phyloP scores from a whole-genome alignment of 495 filamentous ascomycete species.

The Neurospora pannonica region DNA sequence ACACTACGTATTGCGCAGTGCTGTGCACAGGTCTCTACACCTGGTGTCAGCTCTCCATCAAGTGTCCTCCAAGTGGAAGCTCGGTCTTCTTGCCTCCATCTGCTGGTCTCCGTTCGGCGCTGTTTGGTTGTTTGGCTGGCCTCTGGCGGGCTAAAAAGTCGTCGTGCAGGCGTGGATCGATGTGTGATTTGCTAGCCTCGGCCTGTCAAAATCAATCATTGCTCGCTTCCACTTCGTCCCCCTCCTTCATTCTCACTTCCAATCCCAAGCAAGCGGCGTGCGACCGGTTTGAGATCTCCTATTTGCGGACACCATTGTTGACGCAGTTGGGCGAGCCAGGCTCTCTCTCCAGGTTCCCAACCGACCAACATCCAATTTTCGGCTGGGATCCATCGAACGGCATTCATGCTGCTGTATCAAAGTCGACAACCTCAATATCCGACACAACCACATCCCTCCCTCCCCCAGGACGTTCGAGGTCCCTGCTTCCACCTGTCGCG shows the following conservation, averaged over 20 bases:
- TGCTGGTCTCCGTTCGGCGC: background rate
- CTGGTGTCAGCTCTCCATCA: background rate
- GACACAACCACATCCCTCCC: background rate
- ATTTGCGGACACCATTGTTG: background rate
- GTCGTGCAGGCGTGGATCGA: background rate
- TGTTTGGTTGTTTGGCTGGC: background rate
- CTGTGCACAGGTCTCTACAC: background rate
- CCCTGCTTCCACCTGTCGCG: background rate
- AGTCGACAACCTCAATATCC: background rate
- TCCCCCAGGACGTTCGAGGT: background rate
- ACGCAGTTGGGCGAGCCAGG: background rate
- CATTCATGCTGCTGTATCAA: background rate
- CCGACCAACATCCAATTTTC: background rate
- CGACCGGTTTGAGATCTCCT: background rate
- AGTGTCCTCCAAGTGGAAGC: background rate
- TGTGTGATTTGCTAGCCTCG: slow-evolving; percentile 24
- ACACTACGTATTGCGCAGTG: background rate
- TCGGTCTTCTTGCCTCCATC: background rate
- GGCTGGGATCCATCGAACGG: background rate
- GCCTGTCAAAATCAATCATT: slow-evolving; percentile 18
- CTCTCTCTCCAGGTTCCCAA: background rate
- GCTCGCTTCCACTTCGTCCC: slow-evolving; percentile 9
- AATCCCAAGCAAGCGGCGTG: slow-evolving; percentile 3
- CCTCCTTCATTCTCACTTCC: slow-evolving; percentile 6
- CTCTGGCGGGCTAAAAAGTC: background rate